Base-by-base conservation (phyloP, 2,329 filamentous ascomycete genomes). In the Cladosporium cucumerinum region DNA sequence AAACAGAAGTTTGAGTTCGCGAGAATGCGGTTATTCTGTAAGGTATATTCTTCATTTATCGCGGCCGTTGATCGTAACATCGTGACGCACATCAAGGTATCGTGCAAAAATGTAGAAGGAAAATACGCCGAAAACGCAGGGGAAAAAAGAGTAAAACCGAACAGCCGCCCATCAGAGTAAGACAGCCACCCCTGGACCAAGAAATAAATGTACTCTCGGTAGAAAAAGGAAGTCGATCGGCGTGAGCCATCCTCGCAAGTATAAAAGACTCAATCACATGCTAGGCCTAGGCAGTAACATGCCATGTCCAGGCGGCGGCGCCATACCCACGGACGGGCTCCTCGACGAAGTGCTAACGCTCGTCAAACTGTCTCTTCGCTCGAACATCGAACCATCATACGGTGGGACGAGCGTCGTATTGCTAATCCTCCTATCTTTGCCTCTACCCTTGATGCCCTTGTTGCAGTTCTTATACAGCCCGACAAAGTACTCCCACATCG, bases 391-490 rank as follows among this genome's bases (percentile, higher is more conserved):
- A 16, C 21, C 61, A 7, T 14, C 23, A 5, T 14, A 11, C 1
- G 51, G n/a, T n/a, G 52, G 28, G 18, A 48, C 52, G 5, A 46
- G 32, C 57, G 61, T 55, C 52, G 57, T 52, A 26, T 76, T 73
- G 51, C 77, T 78, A 69, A 93, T 89, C 65, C 87, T 87, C 64
- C 92, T 84, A 71, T 93, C 91, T 75, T 94, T 95, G 51, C 95
- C 95, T 54, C 95, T 88, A 12, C 95, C 95, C 79, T 97, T 98
- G 82, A 98, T 97, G 1, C 95, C 95, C 78, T 97, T 97, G 84
- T 98, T 98, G 79, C 90, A 93, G 79, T 98, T 96, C 82, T 96
- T 97, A 84, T 97, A 97, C n/a, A 97, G 83, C 0, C 84, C 84
- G 4, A 88, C 85, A 74, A 98, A 95, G 79, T 97, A 96, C 70